Evolutionary conservation across 441 rosid species (phyloP), one percentile per base, ranked within the genome.

Genomic region (Gossypium davidsonii): DNA sequence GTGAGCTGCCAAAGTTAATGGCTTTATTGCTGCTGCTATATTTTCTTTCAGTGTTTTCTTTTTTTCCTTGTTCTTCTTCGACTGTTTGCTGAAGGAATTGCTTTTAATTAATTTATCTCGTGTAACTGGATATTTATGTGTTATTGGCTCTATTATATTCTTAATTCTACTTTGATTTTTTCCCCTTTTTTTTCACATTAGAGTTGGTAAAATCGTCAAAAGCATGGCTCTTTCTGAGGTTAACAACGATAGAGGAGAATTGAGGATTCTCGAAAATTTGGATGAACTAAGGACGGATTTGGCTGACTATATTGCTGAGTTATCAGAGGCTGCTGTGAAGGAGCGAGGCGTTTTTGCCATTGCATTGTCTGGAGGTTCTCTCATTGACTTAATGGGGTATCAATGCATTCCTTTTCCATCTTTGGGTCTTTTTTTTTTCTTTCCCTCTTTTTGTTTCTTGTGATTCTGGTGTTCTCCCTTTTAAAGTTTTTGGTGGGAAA

Each of bases 301-400:
- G 85, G 97, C 91, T 14, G 97, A 89, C 74, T 89, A 88, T 77
- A 84, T 92, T 84, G 93, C 92, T 71, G 90, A 87, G 67, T 73
- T 92, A 76, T 94, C 97, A 12, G 97, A 94, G 82, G 86, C 86
- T 10, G 90, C 90, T 0, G 91, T 90, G 72, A 89, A 89, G 82
- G 95, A 94, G 53, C 83, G 93, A 60, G 95, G 93, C 11, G 85
- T 83, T 71, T 89, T 90, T 87, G 87, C 92, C 75, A 83, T 90
- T 78, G 98, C 90, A 64, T 80, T 94, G 68, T 90, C 97, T 59
- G 98, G 96, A 76, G 97, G 91, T 76, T 88, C 94, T 78, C 91
- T 93, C 85, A 81, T 91, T 76, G 80, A 81, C 81, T 81, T 85
- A 72, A 77, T 93, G 85, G 89, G 97, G 98, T 90, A 92, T 72